Base-by-base conservation (phyloP, 352 stramenopile species). In the Achlya hypogyna region DNA sequence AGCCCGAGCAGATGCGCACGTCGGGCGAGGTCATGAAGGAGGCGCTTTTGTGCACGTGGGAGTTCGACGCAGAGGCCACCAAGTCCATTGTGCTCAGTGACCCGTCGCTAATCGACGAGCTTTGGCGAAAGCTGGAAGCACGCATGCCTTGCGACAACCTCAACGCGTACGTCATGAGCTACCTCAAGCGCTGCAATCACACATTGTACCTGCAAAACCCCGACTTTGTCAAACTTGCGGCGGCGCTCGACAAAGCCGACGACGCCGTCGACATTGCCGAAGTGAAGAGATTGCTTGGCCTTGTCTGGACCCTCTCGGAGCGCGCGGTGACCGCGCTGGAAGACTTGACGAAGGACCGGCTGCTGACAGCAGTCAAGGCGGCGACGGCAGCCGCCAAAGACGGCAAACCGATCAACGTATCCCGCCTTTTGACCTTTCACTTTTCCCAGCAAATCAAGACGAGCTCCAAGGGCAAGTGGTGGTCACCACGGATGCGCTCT, bases 31-130 rank as follows among this genome's bases (percentile, higher is more conserved):
- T 91, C 56, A 75, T 91, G 54, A 81, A 84, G 53, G 80, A 92
- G 53, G 83, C 85, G 31, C 91, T 94, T 66, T 51, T 91, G 60
- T 91, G 85, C 53, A 92, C 85, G 25, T 94, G 83, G 83, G 82
- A 94, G 35, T 75, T 94, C 23, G 85, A 92, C 59, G 70, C 75
- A 8, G 79, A 81, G 10, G 85, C 85, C 27, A 71, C 73, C 34
- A 74, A 80, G 31, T 82, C 85, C 3, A 84, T 94, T 16, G 88
- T 77, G 52, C 81, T 91, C 58, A 78, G 91, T n/a, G 81, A 92
- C 52, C 72, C 62, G 1, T 75, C 74, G 10, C 77, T 92, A 49
- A 73, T 94, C 63, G 83, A 94, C 70, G 83, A 94, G 51, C 89
- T 91, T 64, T 94, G 81, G 81, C 87, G 78, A 23, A 89, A 89